These are phyloP conservation scores for Trametes pubescens DNA, from an alignment of 1,284 basidiomycete species.

Conservation along the genomic window DNA sequence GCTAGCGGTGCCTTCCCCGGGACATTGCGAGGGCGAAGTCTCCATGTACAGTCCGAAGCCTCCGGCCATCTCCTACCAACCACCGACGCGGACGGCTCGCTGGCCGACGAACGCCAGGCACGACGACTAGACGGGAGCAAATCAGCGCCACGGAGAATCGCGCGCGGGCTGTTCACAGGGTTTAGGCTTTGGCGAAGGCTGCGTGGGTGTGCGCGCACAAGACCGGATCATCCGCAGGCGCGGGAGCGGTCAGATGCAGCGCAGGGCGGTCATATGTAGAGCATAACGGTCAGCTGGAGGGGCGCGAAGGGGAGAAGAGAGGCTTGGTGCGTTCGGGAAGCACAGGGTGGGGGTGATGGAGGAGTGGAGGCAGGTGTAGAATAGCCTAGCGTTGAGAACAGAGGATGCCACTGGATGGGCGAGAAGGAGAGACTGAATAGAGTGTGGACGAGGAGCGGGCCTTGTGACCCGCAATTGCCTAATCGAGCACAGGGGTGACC, in stretches of 20 bases:
- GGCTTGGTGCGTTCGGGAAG: slow-evolving; percentile 11
- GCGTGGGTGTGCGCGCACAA: slow-evolving; percentile 26
- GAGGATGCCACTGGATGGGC: slow-evolving; percentile 22
- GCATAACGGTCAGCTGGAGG: slow-evolving; percentile 27
- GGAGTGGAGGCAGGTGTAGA: slow-evolving; percentile 17
- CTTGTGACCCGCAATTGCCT: slow-evolving; percentile 36
- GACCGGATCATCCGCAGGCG: slow-evolving; percentile 27
- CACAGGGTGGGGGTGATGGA: slow-evolving; percentile 5
- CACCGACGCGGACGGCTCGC: slow-evolving; percentile 21
- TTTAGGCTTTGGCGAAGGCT: slow-evolving; percentile 28
- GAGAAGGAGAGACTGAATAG: slow-evolving; percentile 29
- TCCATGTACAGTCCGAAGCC: not conserved
- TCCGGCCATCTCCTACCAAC: not conserved
- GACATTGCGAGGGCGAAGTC: slow-evolving; percentile 17
- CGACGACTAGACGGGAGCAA: slow-evolving; percentile 14
- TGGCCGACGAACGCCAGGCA: slow-evolving; percentile 19
- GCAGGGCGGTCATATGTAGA: not conserved
- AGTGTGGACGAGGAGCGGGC: slow-evolving; percentile 23
- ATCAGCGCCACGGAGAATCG: slow-evolving; percentile 19
- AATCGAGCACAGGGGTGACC: slow-evolving; percentile 37
- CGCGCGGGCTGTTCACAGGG: slow-evolving; percentile 10
- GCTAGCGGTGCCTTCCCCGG: slow-evolving; percentile 19
- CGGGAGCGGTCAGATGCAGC: slow-evolving; percentile 23
- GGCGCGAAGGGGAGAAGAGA: slow-evolving; percentile 20
- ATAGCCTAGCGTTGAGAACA: slow-evolving; percentile 25